Conservation (phyloP, 495 filamentous ascomycete species). For the Pseudomonodictys pantanalensis region DNA sequence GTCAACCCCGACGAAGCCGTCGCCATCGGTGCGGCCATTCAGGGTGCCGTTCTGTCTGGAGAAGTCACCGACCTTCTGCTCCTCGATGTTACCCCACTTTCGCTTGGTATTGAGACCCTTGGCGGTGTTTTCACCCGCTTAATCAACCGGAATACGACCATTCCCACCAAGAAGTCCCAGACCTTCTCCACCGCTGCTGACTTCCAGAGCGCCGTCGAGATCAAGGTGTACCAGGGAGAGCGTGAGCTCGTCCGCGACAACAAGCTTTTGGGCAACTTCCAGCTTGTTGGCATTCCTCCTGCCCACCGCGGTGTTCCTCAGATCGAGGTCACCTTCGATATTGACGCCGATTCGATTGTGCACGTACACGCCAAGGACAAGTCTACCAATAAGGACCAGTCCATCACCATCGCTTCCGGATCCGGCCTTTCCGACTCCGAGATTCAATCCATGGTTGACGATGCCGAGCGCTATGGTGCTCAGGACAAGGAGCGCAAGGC, state of each 20-base stretch:
- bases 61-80: constrained; percentile 95
- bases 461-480: constrained; percentile 95
- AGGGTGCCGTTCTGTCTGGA: constrained; percentile 94
- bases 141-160: constrained; percentile 99
- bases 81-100: constrained; percentile 95
- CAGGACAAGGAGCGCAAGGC: constrained; percentile 94
- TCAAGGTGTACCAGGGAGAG: constrained; percentile 99
- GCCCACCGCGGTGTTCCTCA: constrained; percentile 97
- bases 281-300: constrained; percentile 95
- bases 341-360: constrained; percentile 97
- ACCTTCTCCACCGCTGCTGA: constrained; percentile 97
- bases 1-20: constrained; percentile 99
- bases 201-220: constrained; percentile 99
- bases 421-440: constrained; percentile 94
- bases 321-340: constrained; percentile 98
- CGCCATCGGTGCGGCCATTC: constrained; percentile 95
- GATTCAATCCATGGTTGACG: constrained; percentile 94
- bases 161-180: constrained; percentile 99
- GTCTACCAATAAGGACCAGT: constrained; percentile 99
- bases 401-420: constrained; percentile 94
- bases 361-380: constrained; percentile 99
- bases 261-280: constrained; percentile 99
- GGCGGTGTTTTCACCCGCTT: constrained; percentile 98
- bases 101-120: constrained; percentile 98
- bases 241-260: constrained; percentile 99